These are phyloP conservation scores for Epicoccum sorghinum DNA, from an alignment of 2,329 filamentous ascomycete species.

Conservation along the genomic window DNA sequence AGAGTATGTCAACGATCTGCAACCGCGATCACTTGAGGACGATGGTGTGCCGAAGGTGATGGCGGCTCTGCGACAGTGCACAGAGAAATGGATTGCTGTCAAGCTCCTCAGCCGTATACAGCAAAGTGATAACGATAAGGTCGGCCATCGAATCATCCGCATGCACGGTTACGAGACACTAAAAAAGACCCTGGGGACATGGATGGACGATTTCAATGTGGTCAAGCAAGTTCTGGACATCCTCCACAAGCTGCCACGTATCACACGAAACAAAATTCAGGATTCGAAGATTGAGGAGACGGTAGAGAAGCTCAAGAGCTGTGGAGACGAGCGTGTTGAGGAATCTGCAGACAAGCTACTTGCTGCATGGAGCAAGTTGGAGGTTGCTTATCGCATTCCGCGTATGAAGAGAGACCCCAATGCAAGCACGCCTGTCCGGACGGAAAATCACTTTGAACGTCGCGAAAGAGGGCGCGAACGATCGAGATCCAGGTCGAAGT, in stretches of 20 bases:
- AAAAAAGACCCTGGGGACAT: slow-evolving; percentile 82
- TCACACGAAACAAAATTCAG: slow-evolving; percentile 96
- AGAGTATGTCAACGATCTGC: slow-evolving; percentile 90
- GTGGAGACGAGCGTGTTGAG: slow-evolving; percentile 76
- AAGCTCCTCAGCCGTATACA: slow-evolving; percentile 91
- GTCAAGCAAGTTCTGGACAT: slow-evolving; percentile 89
- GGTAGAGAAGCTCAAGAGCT: slow-evolving; percentile 70
- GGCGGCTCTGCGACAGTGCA: slow-evolving; percentile 95
- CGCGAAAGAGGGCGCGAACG: slow-evolving; percentile 57
- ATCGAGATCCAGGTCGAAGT: slow-evolving; percentile 56
- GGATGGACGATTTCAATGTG: slow-evolving; percentile 88
- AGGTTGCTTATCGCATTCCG: slow-evolving; percentile 90
- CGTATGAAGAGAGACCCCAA: slow-evolving; percentile 83
- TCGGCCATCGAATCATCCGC: slow-evolving; percentile 85
- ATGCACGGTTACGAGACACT: slow-evolving; percentile 98
- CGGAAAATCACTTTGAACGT: slow-evolving; percentile 66
- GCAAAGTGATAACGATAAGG: slow-evolving; percentile 81
- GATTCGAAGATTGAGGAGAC: slow-evolving; percentile 93
- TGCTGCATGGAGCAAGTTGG: slow-evolving; percentile 85
- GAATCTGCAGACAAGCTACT: slow-evolving; percentile 73
- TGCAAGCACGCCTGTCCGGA: slow-evolving; percentile 46
- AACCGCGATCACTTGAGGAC: slow-evolving; percentile 79
- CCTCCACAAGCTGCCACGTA: slow-evolving; percentile 82
- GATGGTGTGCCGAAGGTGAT: slow-evolving; percentile 91
- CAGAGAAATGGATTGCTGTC: slow-evolving; percentile 99